Evolutionary conservation across 306 rosid species (phyloP), one percentile per base, ranked within the genome.

Genomic region (Dalbergia cultrata): DNA sequence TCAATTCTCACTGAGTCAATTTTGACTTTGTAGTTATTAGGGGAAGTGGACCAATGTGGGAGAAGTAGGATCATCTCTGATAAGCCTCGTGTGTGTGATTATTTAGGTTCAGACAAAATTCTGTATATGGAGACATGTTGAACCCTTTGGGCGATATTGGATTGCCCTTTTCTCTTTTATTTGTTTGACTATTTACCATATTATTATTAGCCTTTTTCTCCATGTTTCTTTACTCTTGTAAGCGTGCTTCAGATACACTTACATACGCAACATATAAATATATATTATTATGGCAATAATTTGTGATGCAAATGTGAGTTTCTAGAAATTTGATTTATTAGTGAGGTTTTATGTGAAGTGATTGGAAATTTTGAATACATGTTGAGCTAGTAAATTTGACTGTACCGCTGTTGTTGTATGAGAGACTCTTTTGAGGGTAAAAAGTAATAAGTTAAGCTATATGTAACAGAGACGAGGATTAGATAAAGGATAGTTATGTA

Each of bases 71-170:
- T 22, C 34, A 0, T 37, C 41, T 26, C 31, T 37, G 41, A 37
- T 37, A 5, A 37, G 5, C 41, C 7, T 37, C 2, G 31, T 26
- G 31, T 26, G 83, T 16, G 21, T 77, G 76, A 67, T 52, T 77
- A 74, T 81, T 72, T 67, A 49, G 61, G 77, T 75, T 79, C 8
- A 70, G 57, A 50, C 57, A 74, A 4, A 44, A 44, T 63, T 69
- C 47, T 26, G 39, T 80, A n/a, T 39, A 71, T 68, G 79, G 57
- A 68, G n/a, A 50, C 61, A 44, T 7, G 60, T 78, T 61, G 26
- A 65, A 72, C 60, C 58, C 33, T 17, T 19, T 33, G 9, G 52
- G 22, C 3, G 35, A 62, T 74, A 13, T 69, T 18, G 57, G 67
- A 63, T 54, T 69, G 74, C 21, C 43, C n/a, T 5, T 16, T 16